Base-by-base conservation (phyloP, 2,329 filamentous ascomycete genomes). In the Nakataea oryzae region DNA sequence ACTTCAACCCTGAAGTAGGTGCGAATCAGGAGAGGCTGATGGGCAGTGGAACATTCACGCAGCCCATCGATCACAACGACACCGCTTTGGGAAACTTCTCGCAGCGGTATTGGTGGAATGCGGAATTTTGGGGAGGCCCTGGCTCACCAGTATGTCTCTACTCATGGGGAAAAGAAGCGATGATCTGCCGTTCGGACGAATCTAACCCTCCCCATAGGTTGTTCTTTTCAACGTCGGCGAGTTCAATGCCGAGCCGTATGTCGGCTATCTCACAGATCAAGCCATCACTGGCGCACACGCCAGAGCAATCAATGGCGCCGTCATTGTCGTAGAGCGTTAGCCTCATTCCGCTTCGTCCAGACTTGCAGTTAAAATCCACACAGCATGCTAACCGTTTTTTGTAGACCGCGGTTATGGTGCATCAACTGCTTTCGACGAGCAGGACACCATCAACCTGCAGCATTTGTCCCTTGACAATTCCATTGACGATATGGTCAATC, bases 371-470 rank as follows among this genome's bases (percentile, higher is more conserved):
- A 9, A n/a, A n/a, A 11, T 32, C 8, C 8, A 11, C 8, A n/a
- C n/a, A n/a, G n/a, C 30, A 8, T 11, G 30, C 30, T 32, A 12
- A 32, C 30, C 13, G 9, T 32, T 32, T 32, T 3, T n/a, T 50
- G 27, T 59, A 80, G 78, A 86, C 67, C 78, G 83, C 14, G 86
- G 83, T 70, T 86, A 79, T 78, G 83, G 83, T 4, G 74, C 76
- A 21, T 85, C 81, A 8, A 78, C 78, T 3, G 83, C 84, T 0
- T 85, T 78, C 65, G 66, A 72, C 11, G 69, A 77, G 17, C 73
- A 84, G 50, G 80, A 78, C 0, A 79, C 81, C 1, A 75, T 80
- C 64, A 84, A 79, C 54, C 70, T 86, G 62, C 78, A 81, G 65
- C 78, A 81, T 57, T 72, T 86, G 60, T 85, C 78, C 0, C 71